Conservation (phyloP, 352 stramenopile species). For the Globisporangium perplexum region DNA sequence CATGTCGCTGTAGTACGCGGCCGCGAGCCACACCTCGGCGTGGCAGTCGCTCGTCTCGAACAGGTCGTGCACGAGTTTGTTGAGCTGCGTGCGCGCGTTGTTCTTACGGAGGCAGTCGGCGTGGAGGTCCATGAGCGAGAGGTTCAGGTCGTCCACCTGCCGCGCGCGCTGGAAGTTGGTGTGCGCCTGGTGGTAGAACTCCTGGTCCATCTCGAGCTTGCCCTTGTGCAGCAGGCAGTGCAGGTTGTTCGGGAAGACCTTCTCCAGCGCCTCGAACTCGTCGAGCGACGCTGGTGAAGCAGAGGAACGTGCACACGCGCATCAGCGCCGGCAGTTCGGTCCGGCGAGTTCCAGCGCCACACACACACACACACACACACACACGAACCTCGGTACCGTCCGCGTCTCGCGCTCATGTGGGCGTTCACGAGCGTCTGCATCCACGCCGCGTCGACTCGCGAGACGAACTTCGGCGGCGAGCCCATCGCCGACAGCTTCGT, state of each 20-base stretch:
- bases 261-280: constrained; percentile 32
- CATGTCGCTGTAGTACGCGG: constrained; percentile 66
- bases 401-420: constrained; percentile 40
- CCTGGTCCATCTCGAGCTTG: constrained; percentile 55
- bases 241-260: constrained; percentile 62
- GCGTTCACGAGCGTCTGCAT: constrained; percentile 50
- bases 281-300: constrained; percentile 23
- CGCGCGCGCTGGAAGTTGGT: constrained; percentile 46
- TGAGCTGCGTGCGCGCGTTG: constrained; percentile 40
- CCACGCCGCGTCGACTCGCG: constrained; percentile 36
- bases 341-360: background rate
- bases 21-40: constrained; percentile 65
- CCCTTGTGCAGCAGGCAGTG: constrained; percentile 48
- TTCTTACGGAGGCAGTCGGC: constrained; percentile 56
- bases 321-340: no score
- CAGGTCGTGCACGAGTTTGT: constrained; percentile 61
- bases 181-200: constrained; percentile 51
- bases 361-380: background rate
- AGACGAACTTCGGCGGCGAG: constrained; percentile 1
- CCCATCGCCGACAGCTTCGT: constrained; percentile 11
- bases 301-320: background rate
- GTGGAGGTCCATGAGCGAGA: constrained; percentile 59
- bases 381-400: constrained; percentile 31
- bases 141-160: constrained; percentile 59
- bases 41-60: constrained; percentile 54